phyloP scores from a whole-genome alignment of 768 basidiomycete species.

The Podaxis sp. region DNA sequence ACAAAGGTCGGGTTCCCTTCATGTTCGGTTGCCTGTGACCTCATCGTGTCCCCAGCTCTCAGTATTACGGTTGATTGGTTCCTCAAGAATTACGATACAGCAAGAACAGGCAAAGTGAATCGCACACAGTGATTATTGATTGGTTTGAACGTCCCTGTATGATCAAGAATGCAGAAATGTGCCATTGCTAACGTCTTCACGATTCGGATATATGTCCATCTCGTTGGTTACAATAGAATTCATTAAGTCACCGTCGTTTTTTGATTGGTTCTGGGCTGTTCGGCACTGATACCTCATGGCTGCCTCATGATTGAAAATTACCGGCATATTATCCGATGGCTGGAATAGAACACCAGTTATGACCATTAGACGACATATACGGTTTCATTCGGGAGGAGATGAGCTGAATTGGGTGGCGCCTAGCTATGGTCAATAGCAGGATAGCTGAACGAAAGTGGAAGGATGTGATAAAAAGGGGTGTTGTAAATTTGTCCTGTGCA shows the following conservation, averaged over 20 bases:
- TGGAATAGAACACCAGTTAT: not conserved
- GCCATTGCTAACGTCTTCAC: not conserved
- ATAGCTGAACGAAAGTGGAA: not conserved
- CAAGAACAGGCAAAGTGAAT: conserved; percentile 46
- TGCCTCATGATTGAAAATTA: conserved; percentile 4
- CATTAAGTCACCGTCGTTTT: not conserved
- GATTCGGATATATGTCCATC: not conserved
- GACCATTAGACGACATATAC: not conserved
- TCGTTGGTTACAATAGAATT: not conserved
- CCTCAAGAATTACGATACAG: conserved; percentile 72
- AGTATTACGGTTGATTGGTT: conserved; percentile 85
- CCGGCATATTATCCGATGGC: not conserved
- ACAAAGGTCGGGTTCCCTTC: conserved; percentile 50
- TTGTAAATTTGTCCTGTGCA: conserved; percentile 6
- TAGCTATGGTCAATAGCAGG: not conserved
- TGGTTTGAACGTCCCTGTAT: not conserved
- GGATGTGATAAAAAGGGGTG: not conserved
- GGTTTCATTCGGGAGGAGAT: not conserved
- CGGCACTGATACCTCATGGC: not conserved
- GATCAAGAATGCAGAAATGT: conserved; percentile 1
- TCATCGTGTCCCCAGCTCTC: conserved; percentile 51
- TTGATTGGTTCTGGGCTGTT: not conserved
- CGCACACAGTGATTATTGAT: not conserved
- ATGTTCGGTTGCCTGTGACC: not conserved
- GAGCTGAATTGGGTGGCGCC: not conserved